Evolutionary conservation across 2,329 filamentous ascomycete species (phyloP).

Genomic region (Anthostomella pinea): DNA sequence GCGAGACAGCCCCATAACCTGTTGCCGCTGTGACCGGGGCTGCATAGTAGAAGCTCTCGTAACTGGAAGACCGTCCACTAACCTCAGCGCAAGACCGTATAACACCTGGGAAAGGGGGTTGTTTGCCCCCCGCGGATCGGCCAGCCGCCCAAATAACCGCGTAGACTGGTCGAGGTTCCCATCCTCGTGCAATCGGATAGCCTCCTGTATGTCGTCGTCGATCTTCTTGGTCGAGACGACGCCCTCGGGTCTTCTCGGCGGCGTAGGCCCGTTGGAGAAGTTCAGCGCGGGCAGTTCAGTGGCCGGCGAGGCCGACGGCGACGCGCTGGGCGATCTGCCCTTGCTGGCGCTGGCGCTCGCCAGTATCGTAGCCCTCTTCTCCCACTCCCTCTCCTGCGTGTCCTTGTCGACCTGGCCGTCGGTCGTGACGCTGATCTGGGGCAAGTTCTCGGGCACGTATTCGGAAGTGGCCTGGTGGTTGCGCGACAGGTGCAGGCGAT

Average conservation of each 20-base stretch:
- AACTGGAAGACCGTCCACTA: constrained; percentile 32
- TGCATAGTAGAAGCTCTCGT: constrained; percentile 6
- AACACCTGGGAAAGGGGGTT: constrained; percentile 94
- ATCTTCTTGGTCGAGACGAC: constrained; percentile 50
- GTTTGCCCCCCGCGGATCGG: constrained; percentile 79
- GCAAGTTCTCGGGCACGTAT: constrained; percentile 76
- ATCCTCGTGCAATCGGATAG: constrained; percentile 87
- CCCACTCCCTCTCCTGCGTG: constrained; percentile 73
- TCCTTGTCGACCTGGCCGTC: constrained; percentile 33
- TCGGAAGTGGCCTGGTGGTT: constrained; percentile 55
- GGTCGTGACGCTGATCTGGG: constrained; percentile 59
- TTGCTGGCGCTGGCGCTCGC: constrained; percentile 57
- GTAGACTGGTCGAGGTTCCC: constrained; percentile 79
- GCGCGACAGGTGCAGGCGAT: constrained; percentile 65
- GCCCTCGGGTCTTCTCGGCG: constrained; percentile 20
- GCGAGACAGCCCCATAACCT: too few species aligned
- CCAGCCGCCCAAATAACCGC: constrained; percentile 78
- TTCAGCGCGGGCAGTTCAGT: constrained; percentile 30
- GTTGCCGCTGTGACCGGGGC: constrained; percentile 12
- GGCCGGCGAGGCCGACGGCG: constrained; percentile 30
- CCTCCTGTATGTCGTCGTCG: constrained; percentile 81
- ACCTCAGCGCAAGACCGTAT: constrained; percentile 88
- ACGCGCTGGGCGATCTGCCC: constrained; percentile 29
- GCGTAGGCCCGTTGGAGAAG: constrained; percentile 17
- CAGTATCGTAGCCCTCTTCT: constrained; percentile 86